Percentiles rank a stretch among this genome's conserved stretches.
phyloP scores from a whole-genome alignment of 2,329 filamentous ascomycete genomes.

The Colletotrichum godetiae region DNA sequence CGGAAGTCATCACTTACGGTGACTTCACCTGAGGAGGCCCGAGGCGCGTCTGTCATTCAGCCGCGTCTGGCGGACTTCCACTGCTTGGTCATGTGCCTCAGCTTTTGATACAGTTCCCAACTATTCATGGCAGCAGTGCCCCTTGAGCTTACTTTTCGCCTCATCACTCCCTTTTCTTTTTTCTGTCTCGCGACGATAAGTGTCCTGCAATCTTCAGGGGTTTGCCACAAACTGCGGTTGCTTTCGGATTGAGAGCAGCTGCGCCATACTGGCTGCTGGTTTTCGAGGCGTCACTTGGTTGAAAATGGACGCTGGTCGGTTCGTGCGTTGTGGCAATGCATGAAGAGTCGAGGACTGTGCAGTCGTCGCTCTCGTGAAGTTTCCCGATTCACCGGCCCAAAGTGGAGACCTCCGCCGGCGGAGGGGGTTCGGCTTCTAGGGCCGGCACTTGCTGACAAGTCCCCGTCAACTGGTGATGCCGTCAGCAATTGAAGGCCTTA shows the following conservation, averaged over 20 bases:
- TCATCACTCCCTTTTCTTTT: neutral
- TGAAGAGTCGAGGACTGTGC: neutral
- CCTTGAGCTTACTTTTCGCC: neutral
- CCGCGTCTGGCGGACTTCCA: too few species aligned
- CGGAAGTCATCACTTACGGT: too few species aligned
- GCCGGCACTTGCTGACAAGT: neutral
- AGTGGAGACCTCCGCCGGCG: neutral
- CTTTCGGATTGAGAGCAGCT: too few species aligned
- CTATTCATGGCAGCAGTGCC: neutral
- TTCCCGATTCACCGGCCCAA: neutral
- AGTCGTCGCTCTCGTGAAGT: neutral
- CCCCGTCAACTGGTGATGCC: neutral
- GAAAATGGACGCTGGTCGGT: neutral
- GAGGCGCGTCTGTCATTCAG: neutral
- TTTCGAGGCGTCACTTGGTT: neutral
- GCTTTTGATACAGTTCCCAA: neutral
- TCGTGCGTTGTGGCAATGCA: neutral
- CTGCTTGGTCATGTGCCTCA: neutral
- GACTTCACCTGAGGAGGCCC: neutral
- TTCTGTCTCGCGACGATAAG: neutral
- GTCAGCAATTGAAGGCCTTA: neutral
- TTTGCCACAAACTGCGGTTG: neutral
- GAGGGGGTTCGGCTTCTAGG: neutral
- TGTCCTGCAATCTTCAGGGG: neutral
- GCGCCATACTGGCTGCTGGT: neutral